A percentile compares a stretch with the other conserved stretches of the same genome.
Evolutionary conservation across 2,329 filamentous ascomycete species (phyloP).

Genomic region (Hypocrella siamensis): DNA sequence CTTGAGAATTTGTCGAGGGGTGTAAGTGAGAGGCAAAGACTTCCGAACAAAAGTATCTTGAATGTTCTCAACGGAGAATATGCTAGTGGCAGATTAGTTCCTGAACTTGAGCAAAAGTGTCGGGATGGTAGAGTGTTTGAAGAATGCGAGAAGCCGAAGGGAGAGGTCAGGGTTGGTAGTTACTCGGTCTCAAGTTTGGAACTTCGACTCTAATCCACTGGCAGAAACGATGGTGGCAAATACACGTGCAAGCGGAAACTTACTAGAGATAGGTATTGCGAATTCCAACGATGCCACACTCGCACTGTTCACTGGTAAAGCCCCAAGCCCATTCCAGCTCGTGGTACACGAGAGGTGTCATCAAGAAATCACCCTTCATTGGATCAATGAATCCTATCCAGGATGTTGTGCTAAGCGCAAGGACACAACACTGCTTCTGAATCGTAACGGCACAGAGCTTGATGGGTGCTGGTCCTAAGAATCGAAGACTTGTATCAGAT

Average conservation of each 20-base stretch:
- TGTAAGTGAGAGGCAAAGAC: conserved; percentile 75
- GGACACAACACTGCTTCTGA: conserved; percentile 65
- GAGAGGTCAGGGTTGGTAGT: no score
- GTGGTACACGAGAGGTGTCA: conserved; percentile 81
- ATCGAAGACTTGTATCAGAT: conserved; percentile 86
- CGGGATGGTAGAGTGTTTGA: no score
- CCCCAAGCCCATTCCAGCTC: conserved; percentile 90
- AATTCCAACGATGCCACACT: conserved; percentile 86
- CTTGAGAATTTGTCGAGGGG: conserved; percentile 72
- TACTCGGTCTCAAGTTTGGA: no score
- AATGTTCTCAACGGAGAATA: conserved; percentile 80
- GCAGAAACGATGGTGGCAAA: conserved; percentile 28
- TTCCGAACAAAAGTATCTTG: conserved; percentile 77
- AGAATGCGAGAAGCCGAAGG: no score
- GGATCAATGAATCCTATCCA: conserved; percentile 92
- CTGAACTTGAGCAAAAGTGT: not conserved
- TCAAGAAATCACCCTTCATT: conserved; percentile 73
- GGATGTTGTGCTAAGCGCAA: conserved; percentile 83
- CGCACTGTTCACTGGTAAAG: conserved; percentile 87
- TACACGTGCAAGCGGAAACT: conserved; percentile 12
- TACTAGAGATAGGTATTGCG: conserved; percentile 80
- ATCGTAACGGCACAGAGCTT: conserved; percentile 86
- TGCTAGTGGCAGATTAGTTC: conserved; percentile 19
- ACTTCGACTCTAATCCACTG: no score
- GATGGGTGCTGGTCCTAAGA: conserved; percentile 80